phyloP scores from a whole-genome alignment of 2,329 filamentous ascomycete species.

The Sphaerulina vaccinii region DNA sequence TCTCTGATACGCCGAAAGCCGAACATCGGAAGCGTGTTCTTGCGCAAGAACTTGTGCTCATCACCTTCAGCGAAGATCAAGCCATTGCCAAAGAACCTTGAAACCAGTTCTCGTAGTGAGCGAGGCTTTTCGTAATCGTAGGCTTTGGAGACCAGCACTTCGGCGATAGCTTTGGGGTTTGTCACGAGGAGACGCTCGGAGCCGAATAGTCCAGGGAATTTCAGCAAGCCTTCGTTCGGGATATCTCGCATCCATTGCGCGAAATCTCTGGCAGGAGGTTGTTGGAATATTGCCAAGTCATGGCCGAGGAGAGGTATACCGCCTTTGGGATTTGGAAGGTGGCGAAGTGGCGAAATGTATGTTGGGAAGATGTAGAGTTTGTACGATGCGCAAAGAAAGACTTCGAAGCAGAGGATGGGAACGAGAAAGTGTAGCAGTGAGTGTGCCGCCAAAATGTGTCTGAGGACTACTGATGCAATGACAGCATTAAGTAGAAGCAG shows the following conservation, averaged over 20 bases:
- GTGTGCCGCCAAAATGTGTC: no score
- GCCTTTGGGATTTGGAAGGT: conserved; percentile 23
- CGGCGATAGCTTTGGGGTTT: conserved; percentile 44
- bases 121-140: conserved; percentile 56
- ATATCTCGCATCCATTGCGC: conserved; percentile 40
- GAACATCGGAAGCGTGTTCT: conserved; percentile 78
- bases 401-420: no score
- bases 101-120: conserved; percentile 44
- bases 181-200: conserved; percentile 41
- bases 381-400: no score
- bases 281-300: conserved; percentile 37
- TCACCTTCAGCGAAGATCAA: conserved; percentile 53
- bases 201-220: conserved; percentile 42
- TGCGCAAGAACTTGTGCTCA: conserved; percentile 58
- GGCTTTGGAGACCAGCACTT: conserved; percentile 53
- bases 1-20: conserved; percentile 80
- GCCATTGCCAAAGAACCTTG: conserved; percentile 51
- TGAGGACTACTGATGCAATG: no score
- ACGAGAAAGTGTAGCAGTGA: no score
- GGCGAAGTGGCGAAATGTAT: conserved; percentile 11
- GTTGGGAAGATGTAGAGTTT: no score
- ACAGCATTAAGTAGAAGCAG: no score
- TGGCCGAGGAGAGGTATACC: conserved; percentile 39
- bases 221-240: conserved; percentile 44
- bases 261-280: conserved; percentile 37